phyloP scores from a whole-genome alignment of 129 eudicot genomes.

The Pseudognaphalium luteoalbum region DNA sequence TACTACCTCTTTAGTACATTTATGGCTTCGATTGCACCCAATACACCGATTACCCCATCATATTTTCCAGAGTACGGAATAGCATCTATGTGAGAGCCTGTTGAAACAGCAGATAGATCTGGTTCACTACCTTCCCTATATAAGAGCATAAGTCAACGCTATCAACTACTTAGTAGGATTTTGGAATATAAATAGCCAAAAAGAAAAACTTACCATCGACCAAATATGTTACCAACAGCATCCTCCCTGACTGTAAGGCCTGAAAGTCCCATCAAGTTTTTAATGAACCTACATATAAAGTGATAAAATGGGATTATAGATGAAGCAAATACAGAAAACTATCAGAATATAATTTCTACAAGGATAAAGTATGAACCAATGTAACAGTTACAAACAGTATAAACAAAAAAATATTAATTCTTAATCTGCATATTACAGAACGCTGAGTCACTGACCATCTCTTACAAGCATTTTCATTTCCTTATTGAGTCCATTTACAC shows the following conservation, averaged over 20 bases:
- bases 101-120: conserved; percentile 64
- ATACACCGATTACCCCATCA: conserved; percentile 94
- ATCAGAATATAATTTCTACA: not conserved
- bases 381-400: not conserved
- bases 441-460: not conserved
- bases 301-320: not conserved
- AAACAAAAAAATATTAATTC: not conserved
- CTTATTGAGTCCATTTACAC: not conserved
- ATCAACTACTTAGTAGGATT: not conserved
- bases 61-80: conserved; percentile 98
- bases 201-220: conserved; percentile 68
- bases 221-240: conserved; percentile 94
- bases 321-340: not conserved
- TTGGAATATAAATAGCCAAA: not conserved
- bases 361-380: not conserved
- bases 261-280: conserved; percentile 69
- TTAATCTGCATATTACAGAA: conserved; percentile 1
- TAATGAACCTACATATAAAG: conserved; percentile 59
- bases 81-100: conserved; percentile 97
- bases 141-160: conserved; percentile 27
- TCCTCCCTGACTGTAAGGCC: conserved; percentile 97
- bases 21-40: conserved; percentile 97
- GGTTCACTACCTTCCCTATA: conserved; percentile 85
- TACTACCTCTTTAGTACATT: conserved; percentile 72
- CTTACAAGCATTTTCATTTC: not conserved